These are phyloP conservation scores for Penicillium argentinense DNA, from an alignment of 495 filamentous ascomycete genomes.

Conservation along the genomic window DNA sequence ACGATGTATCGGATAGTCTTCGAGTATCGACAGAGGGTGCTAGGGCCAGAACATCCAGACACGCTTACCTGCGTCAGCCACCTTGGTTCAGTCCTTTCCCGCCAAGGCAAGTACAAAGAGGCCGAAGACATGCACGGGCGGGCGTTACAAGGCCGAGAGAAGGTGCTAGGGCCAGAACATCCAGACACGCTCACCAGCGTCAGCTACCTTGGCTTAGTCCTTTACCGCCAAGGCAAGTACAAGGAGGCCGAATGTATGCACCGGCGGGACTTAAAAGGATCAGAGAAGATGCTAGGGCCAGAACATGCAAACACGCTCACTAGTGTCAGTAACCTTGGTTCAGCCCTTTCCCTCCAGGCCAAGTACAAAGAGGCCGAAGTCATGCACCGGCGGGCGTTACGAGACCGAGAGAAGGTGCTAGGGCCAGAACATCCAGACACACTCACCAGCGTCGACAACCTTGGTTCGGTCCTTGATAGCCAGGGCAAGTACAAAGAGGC, in stretches of 20 bases:
- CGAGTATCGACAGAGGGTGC: background rate
- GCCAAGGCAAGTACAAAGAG: too few relatives aligned
- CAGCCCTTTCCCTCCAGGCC: too few relatives aligned
- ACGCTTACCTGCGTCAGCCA: background rate
- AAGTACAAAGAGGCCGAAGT: background rate
- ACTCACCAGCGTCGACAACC: background rate
- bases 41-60: background rate
- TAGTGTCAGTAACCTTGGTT: slow-evolving; percentile 2
- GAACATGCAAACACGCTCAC: slow-evolving; percentile 5
- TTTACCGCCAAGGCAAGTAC: too few relatives aligned
- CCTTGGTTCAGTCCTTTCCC: too few relatives aligned
- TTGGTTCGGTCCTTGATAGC: too few relatives aligned
- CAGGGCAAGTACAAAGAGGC: background rate
- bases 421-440: slow-evolving; percentile 5
- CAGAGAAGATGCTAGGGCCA: slow-evolving; percentile 1
- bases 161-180: background rate
- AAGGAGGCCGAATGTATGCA: background rate
- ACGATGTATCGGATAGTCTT: background rate
- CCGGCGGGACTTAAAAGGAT: background rate
- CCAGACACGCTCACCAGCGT: background rate
- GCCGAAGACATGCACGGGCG: too few relatives aligned
- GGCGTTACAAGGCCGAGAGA: too few relatives aligned
- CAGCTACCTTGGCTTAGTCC: too few relatives aligned
- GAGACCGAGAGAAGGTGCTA: background rate
- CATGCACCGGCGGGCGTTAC: background rate